Conservation (phyloP, 805 yeast species). For the Maudiozyma saulgeensis region DNA sequence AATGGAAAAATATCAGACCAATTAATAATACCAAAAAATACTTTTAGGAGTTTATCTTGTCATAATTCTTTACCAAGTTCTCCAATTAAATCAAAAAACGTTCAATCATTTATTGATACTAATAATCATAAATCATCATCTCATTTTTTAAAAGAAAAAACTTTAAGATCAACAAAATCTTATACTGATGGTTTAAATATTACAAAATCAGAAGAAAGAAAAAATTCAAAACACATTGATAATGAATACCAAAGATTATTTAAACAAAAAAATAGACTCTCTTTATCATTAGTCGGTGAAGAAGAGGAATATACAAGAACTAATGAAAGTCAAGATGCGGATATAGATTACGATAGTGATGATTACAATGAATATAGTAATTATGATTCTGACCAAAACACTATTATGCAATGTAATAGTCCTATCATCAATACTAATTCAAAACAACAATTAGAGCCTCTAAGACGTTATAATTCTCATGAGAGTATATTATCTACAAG, state of each 20-base stretch:
- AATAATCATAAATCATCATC: neutral
- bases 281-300: conserved; percentile 25
- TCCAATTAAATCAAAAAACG: conserved; percentile 5
- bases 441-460: conserved; percentile 7
- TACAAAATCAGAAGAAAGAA: conserved; percentile 1
- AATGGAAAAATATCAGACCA: too few species aligned
- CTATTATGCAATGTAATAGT: conserved; percentile 4
- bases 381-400: conserved; percentile 8
- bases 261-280: conserved; percentile 27
- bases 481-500: conserved; percentile 25
- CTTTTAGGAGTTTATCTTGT: neutral
- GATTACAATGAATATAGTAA: neutral
- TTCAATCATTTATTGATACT: neutral
- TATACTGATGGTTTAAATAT: conserved; percentile 20
- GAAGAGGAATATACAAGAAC: conserved; percentile 7
- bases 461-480: conserved; percentile 27
- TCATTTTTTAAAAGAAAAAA: neutral
- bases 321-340: neutral
- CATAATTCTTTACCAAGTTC: conserved; percentile 14
- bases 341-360: conserved; percentile 2
- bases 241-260: conserved; percentile 9
- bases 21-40: neutral
- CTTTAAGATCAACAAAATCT: conserved; percentile 19
- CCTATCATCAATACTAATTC: neutral
- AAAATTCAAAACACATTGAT: neutral